Evolutionary conservation across 148 eudicot species (phyloP).

Genomic region (Chenopodium quinoa): DNA sequence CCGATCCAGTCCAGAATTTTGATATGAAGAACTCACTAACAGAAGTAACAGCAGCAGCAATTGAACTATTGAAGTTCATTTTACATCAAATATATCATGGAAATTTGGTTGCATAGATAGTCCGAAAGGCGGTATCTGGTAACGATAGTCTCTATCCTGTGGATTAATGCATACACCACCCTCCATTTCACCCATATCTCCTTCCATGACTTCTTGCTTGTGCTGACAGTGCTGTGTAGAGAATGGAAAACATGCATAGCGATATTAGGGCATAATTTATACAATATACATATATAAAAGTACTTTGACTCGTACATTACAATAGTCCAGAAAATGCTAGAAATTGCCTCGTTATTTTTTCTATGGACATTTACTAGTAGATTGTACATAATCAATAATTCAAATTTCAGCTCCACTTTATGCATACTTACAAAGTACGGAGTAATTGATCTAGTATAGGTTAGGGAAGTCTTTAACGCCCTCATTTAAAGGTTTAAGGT

Average conservation of each 20-base stretch:
- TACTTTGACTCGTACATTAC: too few relatives aligned
- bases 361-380: too few relatives aligned
- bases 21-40: too few relatives aligned
- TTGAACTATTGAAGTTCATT: background rate
- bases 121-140: slow-evolving; percentile 31
- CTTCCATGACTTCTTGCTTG: slow-evolving; percentile 28
- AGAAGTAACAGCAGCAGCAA: background rate
- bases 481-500: background rate
- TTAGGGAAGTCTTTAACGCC: background rate
- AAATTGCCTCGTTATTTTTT: too few relatives aligned
- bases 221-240: slow-evolving; percentile 10
- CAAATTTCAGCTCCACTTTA: too few relatives aligned
- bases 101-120: slow-evolving; percentile 42
- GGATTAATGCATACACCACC: slow-evolving; percentile 16
- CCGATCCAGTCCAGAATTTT: too few relatives aligned
- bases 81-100: slow-evolving; percentile 28
- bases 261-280: background rate
- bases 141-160: slow-evolving; percentile 27
- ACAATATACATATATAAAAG: too few relatives aligned
- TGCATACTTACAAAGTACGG: too few relatives aligned
- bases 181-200: slow-evolving; percentile 16
- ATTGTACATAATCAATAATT: too few relatives aligned
- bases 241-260: background rate
- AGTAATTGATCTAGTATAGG: too few relatives aligned
- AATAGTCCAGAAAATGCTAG: too few relatives aligned